phyloP scores from a whole-genome alignment of 2,329 filamentous ascomycete genomes.

The Ophiostoma australiae region DNA sequence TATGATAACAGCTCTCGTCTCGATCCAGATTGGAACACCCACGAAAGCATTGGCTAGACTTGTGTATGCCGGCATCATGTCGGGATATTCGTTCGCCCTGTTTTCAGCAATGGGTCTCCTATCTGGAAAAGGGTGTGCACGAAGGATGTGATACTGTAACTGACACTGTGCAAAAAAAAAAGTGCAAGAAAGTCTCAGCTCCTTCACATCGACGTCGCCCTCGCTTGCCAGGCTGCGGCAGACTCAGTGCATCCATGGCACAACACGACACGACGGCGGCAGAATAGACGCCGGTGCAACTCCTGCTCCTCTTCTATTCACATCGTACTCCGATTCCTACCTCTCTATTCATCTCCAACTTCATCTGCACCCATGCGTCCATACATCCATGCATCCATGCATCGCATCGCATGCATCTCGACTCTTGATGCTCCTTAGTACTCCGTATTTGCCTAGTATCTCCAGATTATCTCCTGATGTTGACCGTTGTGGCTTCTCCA shows the following conservation, averaged over 20 bases:
- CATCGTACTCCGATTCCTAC: neutral
- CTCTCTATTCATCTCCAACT: neutral
- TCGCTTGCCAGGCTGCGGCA: neutral
- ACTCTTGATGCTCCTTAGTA: neutral
- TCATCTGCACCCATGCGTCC: neutral
- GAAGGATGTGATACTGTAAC: neutral
- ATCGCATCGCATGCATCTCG: neutral
- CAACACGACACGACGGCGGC: neutral
- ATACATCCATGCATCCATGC: neutral
- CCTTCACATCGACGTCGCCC: neutral
- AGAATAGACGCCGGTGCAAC: slow-evolving; percentile 10
- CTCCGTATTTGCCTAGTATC: neutral
- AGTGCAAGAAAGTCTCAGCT: neutral
- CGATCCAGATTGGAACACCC: neutral
- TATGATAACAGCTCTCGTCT: neutral
- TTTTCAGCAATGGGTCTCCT: neutral
- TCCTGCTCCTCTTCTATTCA: neutral
- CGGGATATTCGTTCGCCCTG: neutral
- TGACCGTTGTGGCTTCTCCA: neutral
- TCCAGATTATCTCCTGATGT: neutral
- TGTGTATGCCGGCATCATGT: neutral
- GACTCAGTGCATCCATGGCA: neutral
- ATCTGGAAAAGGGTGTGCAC: neutral
- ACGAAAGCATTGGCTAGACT: neutral
- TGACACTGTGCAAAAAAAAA: neutral